phyloP scores from a whole-genome alignment of 2,329 filamentous ascomycete genomes.

The Cercospora beticola region DNA sequence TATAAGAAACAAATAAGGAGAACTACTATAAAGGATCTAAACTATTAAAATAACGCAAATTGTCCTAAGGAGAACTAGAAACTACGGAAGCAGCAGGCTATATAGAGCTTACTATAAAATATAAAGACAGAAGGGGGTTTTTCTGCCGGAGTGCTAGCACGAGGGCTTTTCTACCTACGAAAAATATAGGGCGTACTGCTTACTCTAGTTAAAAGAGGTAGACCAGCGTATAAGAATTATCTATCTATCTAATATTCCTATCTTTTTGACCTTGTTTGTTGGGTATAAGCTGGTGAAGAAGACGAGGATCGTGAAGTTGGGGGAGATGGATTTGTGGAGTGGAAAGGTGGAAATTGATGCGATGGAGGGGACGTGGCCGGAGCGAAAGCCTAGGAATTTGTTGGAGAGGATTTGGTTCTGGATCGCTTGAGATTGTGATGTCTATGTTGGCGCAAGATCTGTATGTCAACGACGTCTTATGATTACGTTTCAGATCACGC shows the following conservation, averaged over 20 bases:
- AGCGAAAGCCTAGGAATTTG: slow-evolving; percentile 13
- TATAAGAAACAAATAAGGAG: too few relatives aligned
- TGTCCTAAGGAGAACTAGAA: too few relatives aligned
- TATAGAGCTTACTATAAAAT: too few relatives aligned
- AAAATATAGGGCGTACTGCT: too few relatives aligned
- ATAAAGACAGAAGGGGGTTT: too few relatives aligned
- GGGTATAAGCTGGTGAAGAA: slow-evolving; percentile 55
- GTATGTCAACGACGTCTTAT: not conserved
- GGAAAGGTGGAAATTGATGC: slow-evolving; percentile 18
- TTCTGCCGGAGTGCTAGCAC: too few relatives aligned
- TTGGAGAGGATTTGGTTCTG: slow-evolving; percentile 19
- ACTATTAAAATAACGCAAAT: too few relatives aligned
- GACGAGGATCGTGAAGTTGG: slow-evolving; percentile 46
- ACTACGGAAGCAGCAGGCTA: too few relatives aligned
- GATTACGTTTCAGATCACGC: not conserved
- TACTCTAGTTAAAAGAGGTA: too few relatives aligned
- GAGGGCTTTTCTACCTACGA: too few relatives aligned
- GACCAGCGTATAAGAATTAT: too few relatives aligned
- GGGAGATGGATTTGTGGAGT: slow-evolving; percentile 50
- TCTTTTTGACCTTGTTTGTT: slow-evolving; percentile 57
- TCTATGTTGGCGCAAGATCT: not conserved
- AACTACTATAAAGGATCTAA: too few relatives aligned
- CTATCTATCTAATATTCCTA: slow-evolving; percentile 58
- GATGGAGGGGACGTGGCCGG: slow-evolving; percentile 12
- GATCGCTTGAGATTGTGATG: slow-evolving; percentile 9